Conservation (phyloP, 768 basidiomycete species). For the Chalciporus chontae region DNA sequence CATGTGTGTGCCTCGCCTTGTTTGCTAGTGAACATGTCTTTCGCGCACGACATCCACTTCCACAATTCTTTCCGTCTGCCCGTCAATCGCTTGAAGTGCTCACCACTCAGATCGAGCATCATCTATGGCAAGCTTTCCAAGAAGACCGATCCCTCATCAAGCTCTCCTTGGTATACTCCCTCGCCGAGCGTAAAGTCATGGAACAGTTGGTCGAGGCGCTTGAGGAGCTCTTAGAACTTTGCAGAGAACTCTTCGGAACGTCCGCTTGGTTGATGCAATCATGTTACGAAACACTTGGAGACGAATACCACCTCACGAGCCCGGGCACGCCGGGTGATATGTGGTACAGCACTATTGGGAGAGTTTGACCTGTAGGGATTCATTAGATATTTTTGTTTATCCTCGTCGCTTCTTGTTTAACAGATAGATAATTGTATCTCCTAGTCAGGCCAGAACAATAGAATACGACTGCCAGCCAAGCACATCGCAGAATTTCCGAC, state of each 20-base stretch:
- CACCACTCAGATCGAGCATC: constrained; percentile 32
- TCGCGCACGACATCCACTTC: constrained; percentile 42
- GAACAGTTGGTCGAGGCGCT: constrained; percentile 40
- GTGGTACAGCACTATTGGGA: constrained; percentile 30
- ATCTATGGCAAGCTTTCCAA: constrained; percentile 26
- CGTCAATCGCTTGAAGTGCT: constrained; percentile 38
- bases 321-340: constrained; percentile 6
- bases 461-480: too few relatives aligned
- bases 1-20: constrained; percentile 44
- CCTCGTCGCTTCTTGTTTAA: too few relatives aligned
- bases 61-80: constrained; percentile 48
- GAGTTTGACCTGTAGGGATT: constrained; percentile 1
- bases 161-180: constrained; percentile 38
- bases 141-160: constrained; percentile 31
- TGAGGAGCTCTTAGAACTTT: constrained; percentile 38
- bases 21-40: constrained; percentile 50
- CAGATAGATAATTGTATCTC: too few relatives aligned
- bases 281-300: neutral
- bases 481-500: too few relatives aligned
- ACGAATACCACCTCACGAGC: neutral
- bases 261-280: constrained; percentile 38
- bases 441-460: too few relatives aligned
- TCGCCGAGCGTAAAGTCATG: constrained; percentile 43
- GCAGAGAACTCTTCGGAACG: constrained; percentile 43
- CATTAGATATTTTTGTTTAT: neutral